Base-by-base conservation (phyloP, 2,329 filamentous ascomycete species). In the Colletotrichum plurivorum region DNA sequence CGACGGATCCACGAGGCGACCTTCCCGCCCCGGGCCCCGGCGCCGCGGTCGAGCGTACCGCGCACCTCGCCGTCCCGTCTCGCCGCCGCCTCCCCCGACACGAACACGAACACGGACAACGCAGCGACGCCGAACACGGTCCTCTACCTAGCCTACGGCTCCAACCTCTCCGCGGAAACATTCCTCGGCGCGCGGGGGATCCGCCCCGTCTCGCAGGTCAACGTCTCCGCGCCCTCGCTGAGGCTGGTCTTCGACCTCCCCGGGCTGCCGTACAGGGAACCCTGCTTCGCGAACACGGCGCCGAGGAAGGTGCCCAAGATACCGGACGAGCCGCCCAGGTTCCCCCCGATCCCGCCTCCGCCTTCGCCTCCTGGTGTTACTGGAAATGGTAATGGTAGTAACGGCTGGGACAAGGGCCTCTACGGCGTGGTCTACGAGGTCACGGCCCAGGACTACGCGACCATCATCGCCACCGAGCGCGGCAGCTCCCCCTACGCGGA, bases 341-440 rank as follows among this genome's bases (percentile, higher is more conserved):
- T 78, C n/a, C 78, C 75, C 43, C 74, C 71, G 36, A 70, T 70
- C 72, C 74, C 74, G 7, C 69, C 71, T 20, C 74, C 59, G 31
- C 74, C 55, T 7, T 31, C 31, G 31, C 31, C 31, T 10, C 31
- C 31, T 36, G 31, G 8, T 36, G 31, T 10, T 36, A 10, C 31
- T 9, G 31, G 1, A 3, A 10, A 2, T 10, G 31, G 31, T 1
- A 12, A 3, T 2, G 6, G 31, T 10, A 10, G 7, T 3, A 8
- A 10, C 8, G 69, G 74, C 39, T 97, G 94, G 94, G 84, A 90
- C 71, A 95, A 94, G 75, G 93, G 94, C 5, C 87, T 99, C 2
- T 89, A 98, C 48, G 96, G 96, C 25, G 94, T 97, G 16, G 96
- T 98, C 4, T 99, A 99, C 82, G 95, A 98, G 82, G 94, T 98